A percentile compares a stretch with the other conserved stretches of the same genome.
Conservation (phyloP, 495 filamentous ascomycete species). For the Trichoderma virens region DNA sequence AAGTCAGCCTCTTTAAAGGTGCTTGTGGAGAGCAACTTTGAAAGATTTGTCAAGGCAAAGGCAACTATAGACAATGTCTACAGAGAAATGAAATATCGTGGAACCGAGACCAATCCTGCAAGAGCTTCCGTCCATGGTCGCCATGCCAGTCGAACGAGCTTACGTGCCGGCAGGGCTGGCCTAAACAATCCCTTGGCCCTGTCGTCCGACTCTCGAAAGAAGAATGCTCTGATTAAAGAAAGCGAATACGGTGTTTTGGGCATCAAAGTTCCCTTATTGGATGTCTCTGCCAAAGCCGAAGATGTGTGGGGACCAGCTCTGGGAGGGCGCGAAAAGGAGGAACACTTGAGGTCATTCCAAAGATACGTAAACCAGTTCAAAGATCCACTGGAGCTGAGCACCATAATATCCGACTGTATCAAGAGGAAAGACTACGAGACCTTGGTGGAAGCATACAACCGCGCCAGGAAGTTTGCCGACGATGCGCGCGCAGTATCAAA, state of each 20-base stretch:
- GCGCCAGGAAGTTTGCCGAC: conserved; percentile 65
- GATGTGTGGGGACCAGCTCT: conserved; percentile 95
- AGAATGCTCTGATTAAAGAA: conserved; percentile 87
- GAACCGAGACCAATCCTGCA: conserved; percentile 50
- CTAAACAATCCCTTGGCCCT: conserved; percentile 27
- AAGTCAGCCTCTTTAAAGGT: conserved; percentile 94
- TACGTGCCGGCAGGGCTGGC: conserved; percentile 46
- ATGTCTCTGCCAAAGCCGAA: conserved; percentile 87
- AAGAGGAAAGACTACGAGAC: conserved; percentile 82
- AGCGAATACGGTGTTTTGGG: conserved; percentile 90
- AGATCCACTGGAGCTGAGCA: conserved; percentile 70
- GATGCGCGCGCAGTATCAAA: conserved; percentile 58
- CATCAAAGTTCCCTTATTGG: conserved; percentile 77
- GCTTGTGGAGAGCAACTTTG: conserved; percentile 94
- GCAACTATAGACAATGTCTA: conserved; percentile 97
- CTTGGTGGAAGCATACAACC: conserved; percentile 76
- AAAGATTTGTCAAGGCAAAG: conserved; percentile 93
- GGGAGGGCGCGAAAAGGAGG: conserved; percentile 86
- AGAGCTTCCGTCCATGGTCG: conserved; percentile 47
- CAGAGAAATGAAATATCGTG: conserved; percentile 90
- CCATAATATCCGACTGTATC: conserved; percentile 72
- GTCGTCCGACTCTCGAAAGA: conserved; percentile 50
- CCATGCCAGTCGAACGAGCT: conserved; percentile 55
- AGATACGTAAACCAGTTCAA: conserved; percentile 67
- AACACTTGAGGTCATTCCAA: conserved; percentile 67